These are phyloP conservation scores for Aspergillus ibericus DNA, from an alignment of 2,329 filamentous ascomycete genomes.

Conservation along the genomic window DNA sequence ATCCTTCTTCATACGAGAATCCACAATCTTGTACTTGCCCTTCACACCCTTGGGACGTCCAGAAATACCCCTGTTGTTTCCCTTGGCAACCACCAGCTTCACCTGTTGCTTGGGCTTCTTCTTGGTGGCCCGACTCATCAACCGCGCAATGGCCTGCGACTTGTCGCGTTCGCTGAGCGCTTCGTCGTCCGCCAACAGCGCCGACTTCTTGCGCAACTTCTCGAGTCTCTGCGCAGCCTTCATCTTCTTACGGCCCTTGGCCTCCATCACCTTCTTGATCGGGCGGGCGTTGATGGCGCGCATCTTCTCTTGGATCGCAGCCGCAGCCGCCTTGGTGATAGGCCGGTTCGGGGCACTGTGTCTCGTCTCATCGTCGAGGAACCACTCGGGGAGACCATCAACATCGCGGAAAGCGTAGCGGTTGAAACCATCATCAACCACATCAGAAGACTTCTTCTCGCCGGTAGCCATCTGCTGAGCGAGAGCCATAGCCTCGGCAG, in stretches of 20 bases:
- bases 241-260: conserved; percentile 94
- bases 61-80: conserved; percentile 78
- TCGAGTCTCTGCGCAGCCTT: conserved; percentile 87
- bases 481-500: conserved; percentile 97
- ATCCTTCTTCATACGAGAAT: conserved; percentile 95
- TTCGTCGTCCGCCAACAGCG: conserved; percentile 82
- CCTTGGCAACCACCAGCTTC: conserved; percentile 84
- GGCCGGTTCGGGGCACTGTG: conserved; percentile 85
- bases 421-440: conserved; percentile 91
- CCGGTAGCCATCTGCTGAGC: conserved; percentile 89
- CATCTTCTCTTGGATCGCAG: conserved; percentile 91
- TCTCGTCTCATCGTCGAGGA: conserved; percentile 83
- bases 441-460: conserved; percentile 72
- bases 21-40: conserved; percentile 96
- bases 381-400: conserved; percentile 95
- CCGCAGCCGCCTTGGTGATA: conserved; percentile 85
- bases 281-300: conserved; percentile 91
- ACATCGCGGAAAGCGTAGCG: conserved; percentile 86
- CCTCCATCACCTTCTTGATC: conserved; percentile 98
- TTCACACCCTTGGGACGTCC: conserved; percentile 89
- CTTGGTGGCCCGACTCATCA: conserved; percentile 79
- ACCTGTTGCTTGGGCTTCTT: conserved; percentile 83
- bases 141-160: conserved; percentile 74
- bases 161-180: conserved; percentile 96
- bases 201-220: conserved; percentile 97